Base-by-base conservation (phyloP, 768 basidiomycete genomes). In the Termitomyces sp. region DNA sequence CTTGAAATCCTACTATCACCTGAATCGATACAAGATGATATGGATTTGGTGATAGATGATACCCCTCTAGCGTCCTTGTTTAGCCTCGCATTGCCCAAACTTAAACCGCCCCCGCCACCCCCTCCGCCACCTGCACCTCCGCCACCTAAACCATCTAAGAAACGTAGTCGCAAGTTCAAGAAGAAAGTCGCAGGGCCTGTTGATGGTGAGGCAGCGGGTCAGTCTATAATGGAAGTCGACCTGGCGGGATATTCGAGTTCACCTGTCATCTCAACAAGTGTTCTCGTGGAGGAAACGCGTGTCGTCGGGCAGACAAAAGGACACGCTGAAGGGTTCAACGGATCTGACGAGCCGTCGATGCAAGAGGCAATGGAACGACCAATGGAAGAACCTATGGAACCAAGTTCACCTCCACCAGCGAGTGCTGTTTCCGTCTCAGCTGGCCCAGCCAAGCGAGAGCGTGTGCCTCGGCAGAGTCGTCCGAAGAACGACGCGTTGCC, bases 11-110 rank as follows among this genome's bases (percentile, higher is more conserved):
- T 88, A 24, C 65, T 76, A 12, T 83, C 80, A 17, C 65, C 65
- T n/a, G 77, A 82, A 26, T 64, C 69, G 14, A 77, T 90, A 47
- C 71, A 78, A 55, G 74, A 80, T 8, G 77, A 78, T 14, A 68
- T 80, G 19, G 80, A 81, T 47, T 68, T 88, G 57, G 64, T 84
- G 40, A 69, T 91, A 5, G 70, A 77, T 45, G 67, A 76, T 2
- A 75, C 80, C 22, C 87, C 90, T 0, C 68, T 95, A 24, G 71
- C 75, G 0, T 84, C 87, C 0, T 68, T 97, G 10, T 83, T 93
- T 65, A 71, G 72, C 58, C 88, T 81, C 57, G 88, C 89, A 56
- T 65, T 91, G 15, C 83, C 81, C 2, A 75, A 73, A 47, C 66
- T 77, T 21, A 89, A 85, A 59, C 83, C 81, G 2, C 81, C 81